Evolutionary conservation across 179 eudicot species (phyloP), one percentile per base, ranked within the genome.

Genomic region (Heliamphora ciliata): DNA sequence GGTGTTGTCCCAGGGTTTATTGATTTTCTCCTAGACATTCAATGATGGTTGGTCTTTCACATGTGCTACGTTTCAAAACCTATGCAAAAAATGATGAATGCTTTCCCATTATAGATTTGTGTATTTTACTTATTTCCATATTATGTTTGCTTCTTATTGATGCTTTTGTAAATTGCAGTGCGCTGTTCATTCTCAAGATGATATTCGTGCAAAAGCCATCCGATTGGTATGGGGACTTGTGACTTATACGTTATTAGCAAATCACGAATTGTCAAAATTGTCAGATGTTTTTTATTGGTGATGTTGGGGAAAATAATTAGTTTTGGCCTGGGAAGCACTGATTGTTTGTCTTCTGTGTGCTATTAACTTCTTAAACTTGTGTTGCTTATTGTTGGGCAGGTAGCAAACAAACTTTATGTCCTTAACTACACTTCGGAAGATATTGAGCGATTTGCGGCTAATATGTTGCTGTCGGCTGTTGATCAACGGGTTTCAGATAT

Each of bases 141-240:
- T 71, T 67, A 4, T 47, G 31, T 56, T 80, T 63, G 65, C 40
- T 79, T 11, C 78, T 85, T 77, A 44, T 70, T 82, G 71, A n/a
- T 83, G 81, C 76, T 52, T 85, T 82, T 82, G 40, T 74, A n/a
- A 78, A 71, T 87, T 87, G 87, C 95, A 96, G 99, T 96, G 99
- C 89, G 90, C 98, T 80, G 87, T 89, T 77, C 97, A 94, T 88
- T 81, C 91, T 76, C 90, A 94, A 83, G 98, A 96, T 84, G 98
- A 94, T 61, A 88, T 90, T 83, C 96, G 98, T 77, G 87, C 90
- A 18, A 96, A 94, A 89, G 97, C 99, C 74, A 96, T 96, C 21
- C 92, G 97, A 74, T 89, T 96, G 98, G 99, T 96, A 93, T 71
- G 92, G 6, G 63, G 82, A 71, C 56, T 77, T 70, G 9, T 24